Evolutionary conservation across 306 rosid species (phyloP), one percentile per base, ranked within the genome.

Genomic region (Lotus japonicus): DNA sequence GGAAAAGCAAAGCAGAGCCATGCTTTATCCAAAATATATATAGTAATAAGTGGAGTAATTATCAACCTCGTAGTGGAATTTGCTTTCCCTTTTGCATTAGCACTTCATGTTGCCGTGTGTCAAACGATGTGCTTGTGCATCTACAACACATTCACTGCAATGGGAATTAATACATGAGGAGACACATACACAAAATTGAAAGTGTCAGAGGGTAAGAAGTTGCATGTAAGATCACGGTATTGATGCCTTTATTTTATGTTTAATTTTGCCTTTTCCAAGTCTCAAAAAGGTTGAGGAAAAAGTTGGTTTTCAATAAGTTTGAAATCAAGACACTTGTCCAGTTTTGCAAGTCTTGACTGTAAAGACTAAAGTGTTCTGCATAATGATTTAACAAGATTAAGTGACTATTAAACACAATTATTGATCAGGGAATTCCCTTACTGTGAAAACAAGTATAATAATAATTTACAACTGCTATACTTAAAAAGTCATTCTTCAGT

Each of bases 261-360:
- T 21, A 21, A n/a, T n/a, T n/a, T n/a, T n/a, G 26, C 26, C 3
- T 21, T 21, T 21, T 21, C 26, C 2, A 28, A 50, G 75, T 68
- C 33, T 18, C 51, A 7, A 42, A 42, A 36, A 26, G 42, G 51
- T 68, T 31, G 2, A 33, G 23, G 23, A 52, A 60, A 61, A 43
- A 8, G 19, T 60, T n/a, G 28, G 28, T 52, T 76, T 59, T 62
- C 14, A 18, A 23, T 28, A 15, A 31, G 51, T 58, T 42, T 68
- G 41, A 26, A 52, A 60, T 8, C 7, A 43, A 10, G 66, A 60
- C 80, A 52, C 66, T 52, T 61, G 71, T 43, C 71, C 59, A 17
- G 19, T 43, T 60, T 55, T 10, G 5, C 19, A 41, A n/a, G 70
- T n/a, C 10, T 35, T 19, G 21, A 66, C 14, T 49, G 55, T 4